These are phyloP conservation scores for Globisporangium cederbergense DNA, from an alignment of 352 stramenopile genomes.

Conservation along the genomic window DNA sequence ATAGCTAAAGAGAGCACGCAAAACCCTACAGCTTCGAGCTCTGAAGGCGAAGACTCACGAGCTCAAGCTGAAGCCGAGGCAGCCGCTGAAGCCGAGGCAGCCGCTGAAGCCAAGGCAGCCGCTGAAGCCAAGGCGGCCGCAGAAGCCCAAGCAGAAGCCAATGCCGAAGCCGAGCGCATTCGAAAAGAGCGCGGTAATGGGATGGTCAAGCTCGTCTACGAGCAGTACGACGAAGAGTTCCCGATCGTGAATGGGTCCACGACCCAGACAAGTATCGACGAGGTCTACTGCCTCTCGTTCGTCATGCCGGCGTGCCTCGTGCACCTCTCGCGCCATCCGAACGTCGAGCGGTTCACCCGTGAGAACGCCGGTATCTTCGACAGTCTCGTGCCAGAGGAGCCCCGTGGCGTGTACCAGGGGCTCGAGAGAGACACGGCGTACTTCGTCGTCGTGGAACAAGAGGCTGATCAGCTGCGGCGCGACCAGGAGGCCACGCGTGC, in stretches of 20 bases:
- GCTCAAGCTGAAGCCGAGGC: not conserved
- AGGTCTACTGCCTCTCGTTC: slow-evolving; percentile 86
- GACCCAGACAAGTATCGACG: slow-evolving; percentile 72
- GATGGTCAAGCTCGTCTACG: slow-evolving; percentile 77
- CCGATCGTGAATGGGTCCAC: slow-evolving; percentile 72
- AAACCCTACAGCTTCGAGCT: not conserved
- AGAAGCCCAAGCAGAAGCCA: not conserved
- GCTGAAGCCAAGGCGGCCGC: slow-evolving; percentile 11
- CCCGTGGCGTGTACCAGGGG: slow-evolving; percentile 60
- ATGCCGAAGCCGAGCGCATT: slow-evolving; percentile 23
- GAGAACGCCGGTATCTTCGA: slow-evolving; percentile 51
- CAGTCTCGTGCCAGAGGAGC: slow-evolving; percentile 64
- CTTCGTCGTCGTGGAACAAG: slow-evolving; percentile 82
- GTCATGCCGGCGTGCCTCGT: slow-evolving; percentile 87
- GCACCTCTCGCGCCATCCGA: slow-evolving; percentile 54
- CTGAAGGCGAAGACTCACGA: not conserved
- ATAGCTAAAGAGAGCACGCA: not conserved
- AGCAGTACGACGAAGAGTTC: slow-evolving; percentile 87
- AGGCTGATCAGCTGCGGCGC: slow-evolving; percentile 57
- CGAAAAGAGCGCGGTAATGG: slow-evolving; percentile 55
- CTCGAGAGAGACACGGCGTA: slow-evolving; percentile 70
- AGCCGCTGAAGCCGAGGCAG: not conserved
- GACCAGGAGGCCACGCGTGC: slow-evolving; percentile 63
- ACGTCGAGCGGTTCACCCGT: slow-evolving; percentile 46
- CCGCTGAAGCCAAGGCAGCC: not conserved